Percentiles rank a stretch among this genome's conserved stretches.
phyloP scores from a whole-genome alignment of 306 rosid genomes.

The Vachellia pachyceras region DNA sequence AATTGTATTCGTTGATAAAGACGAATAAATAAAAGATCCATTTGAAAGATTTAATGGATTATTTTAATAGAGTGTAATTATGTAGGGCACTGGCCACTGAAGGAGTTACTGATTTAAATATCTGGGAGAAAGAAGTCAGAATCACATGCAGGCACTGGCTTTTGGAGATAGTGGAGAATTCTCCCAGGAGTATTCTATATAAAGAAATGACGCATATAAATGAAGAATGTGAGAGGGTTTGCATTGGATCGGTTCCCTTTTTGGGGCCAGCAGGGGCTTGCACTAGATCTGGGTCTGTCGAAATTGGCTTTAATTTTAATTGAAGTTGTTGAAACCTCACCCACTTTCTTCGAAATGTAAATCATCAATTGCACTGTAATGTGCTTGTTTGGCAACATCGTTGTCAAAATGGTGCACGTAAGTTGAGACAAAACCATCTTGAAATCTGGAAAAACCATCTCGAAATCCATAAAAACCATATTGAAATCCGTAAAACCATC shows the following conservation, averaged over 20 bases:
- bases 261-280: not conserved
- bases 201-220: constrained; percentile 11
- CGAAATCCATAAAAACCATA: no score
- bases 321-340: constrained; percentile 7
- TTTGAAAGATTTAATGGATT: not conserved
- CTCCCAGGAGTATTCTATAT: constrained; percentile 17
- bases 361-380: not conserved
- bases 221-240: not conserved
- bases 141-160: constrained; percentile 27
- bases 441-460: no score
- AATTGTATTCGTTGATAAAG: not conserved
- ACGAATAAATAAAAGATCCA: not conserved
- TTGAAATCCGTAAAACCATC: no score
- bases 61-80: not conserved
- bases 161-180: constrained; percentile 29
- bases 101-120: not conserved
- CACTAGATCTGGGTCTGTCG: not conserved
- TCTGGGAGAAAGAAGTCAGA: not conserved
- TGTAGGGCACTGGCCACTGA: not conserved
- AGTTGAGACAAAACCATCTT: no score
- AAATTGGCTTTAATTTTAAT: not conserved
- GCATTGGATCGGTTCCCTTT: not conserved
- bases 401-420: no score
- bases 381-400: no score
- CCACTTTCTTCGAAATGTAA: constrained; percentile 3